These are phyloP conservation scores for Clarireedia paspali DNA, from an alignment of 2,329 filamentous ascomycete genomes.

Conservation along the genomic window DNA sequence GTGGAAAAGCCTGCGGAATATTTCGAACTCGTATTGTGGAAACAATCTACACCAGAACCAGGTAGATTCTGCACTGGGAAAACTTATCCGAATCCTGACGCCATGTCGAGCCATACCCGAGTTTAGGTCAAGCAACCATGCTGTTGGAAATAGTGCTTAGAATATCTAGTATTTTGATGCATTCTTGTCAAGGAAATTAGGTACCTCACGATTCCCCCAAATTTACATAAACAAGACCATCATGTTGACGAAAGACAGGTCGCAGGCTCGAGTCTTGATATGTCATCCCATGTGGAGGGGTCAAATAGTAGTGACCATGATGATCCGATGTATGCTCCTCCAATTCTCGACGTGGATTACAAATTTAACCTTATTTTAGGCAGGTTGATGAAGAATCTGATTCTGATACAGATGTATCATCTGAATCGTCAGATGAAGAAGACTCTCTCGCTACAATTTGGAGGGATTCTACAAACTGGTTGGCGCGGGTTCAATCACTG, in stretches of 20 bases:
- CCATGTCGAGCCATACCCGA: background rate
- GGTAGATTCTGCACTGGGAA: background rate
- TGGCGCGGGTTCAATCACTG: slow-evolving; percentile 41
- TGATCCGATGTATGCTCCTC: slow-evolving; percentile 1
- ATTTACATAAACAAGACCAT: background rate
- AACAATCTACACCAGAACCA: background rate
- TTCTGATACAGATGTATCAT: slow-evolving; percentile 2
- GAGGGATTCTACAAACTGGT: slow-evolving; percentile 33
- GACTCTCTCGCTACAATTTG: slow-evolving; percentile 13
- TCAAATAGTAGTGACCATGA: background rate
- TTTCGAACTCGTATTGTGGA: background rate
- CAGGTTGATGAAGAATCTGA: background rate
- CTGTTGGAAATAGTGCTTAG: background rate
- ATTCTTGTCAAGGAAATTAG: background rate
- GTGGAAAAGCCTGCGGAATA: background rate
- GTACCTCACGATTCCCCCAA: background rate
- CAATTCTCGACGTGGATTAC: background rate
- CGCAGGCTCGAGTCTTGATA: background rate
- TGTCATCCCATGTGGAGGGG: background rate
- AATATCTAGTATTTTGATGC: background rate
- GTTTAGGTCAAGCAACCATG: background rate
- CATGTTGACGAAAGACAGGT: slow-evolving; percentile 8
- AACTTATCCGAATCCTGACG: background rate
- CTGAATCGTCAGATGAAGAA: background rate
- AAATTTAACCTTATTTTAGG: slow-evolving; percentile 1